Conservation (phyloP, 2,329 filamentous ascomycete species). For the Sporothrix protearum region DNA sequence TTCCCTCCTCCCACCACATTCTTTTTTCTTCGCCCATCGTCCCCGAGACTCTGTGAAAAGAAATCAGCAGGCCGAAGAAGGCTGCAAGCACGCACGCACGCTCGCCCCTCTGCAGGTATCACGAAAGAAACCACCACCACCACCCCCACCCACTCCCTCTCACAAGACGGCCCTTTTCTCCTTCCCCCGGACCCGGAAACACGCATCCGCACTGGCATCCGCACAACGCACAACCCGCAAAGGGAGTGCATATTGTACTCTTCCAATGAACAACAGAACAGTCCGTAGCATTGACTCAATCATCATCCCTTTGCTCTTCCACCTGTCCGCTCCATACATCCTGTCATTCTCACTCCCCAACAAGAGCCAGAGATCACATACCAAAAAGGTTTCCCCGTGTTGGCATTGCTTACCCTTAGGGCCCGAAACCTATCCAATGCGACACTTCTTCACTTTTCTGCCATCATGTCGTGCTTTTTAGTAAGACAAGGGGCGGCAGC, state of each 20-base stretch:
- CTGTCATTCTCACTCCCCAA: neutral
- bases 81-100: conserved; percentile 1
- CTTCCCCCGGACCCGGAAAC: conserved; percentile 9
- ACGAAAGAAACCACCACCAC: conserved; percentile 20
- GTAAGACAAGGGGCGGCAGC: neutral
- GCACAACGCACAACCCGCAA: neutral
- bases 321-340: neutral
- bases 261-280: neutral
- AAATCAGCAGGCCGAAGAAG: neutral
- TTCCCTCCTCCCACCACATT: neutral
- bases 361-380: neutral
- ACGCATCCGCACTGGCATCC: neutral
- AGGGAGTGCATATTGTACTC: neutral
- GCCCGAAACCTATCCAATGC: conserved; percentile 14
- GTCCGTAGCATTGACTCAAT: neutral
- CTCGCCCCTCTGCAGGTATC: conserved; percentile 15
- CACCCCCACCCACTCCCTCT: neutral
- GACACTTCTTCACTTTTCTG: neutral
- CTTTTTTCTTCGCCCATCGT: neutral
- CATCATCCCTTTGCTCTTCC: conserved; percentile 1
- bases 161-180: neutral
- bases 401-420: neutral
- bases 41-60: neutral
- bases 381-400: conserved; percentile 4
- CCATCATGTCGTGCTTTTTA: neutral